These are phyloP conservation scores for Sugiyamaella qingdaonensis DNA, from an alignment of 805 yeast species.

Conservation along the genomic window DNA sequence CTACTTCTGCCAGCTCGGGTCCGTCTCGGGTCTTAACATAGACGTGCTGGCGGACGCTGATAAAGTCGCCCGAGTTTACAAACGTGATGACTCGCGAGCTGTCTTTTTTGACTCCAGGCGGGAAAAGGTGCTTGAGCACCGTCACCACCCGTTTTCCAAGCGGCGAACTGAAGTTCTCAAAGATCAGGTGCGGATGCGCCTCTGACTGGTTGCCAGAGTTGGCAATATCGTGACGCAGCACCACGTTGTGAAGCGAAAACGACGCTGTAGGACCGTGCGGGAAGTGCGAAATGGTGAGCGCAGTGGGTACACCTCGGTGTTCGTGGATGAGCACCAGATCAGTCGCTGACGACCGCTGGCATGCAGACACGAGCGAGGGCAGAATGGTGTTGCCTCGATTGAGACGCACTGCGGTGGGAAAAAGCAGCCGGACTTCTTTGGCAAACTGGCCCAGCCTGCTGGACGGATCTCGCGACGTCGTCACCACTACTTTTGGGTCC, in stretches of 20 bases:
- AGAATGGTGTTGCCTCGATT: slow-evolving; percentile 92
- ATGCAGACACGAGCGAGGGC: slow-evolving; percentile 78
- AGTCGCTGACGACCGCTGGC: slow-evolving; percentile 73
- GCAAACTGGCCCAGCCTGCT: slow-evolving; percentile 84
- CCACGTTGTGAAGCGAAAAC: slow-evolving; percentile 91
- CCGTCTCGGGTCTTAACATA: slow-evolving; percentile 83
- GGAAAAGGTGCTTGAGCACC: slow-evolving; percentile 82
- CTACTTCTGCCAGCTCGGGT: slow-evolving; percentile 92
- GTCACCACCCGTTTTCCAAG: slow-evolving; percentile 80
- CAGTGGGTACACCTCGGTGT: slow-evolving; percentile 97
- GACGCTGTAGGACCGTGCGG: slow-evolving; percentile 98
- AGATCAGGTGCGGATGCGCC: slow-evolving; percentile 88
- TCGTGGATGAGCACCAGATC: slow-evolving; percentile 88
- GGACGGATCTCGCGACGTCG: slow-evolving; percentile 90
- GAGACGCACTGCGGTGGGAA: slow-evolving; percentile 83
- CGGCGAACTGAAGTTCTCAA: slow-evolving; percentile 79
- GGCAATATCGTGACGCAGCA: slow-evolving; percentile 84
- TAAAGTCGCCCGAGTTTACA: slow-evolving; percentile 84
- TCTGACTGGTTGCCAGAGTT: slow-evolving; percentile 86
- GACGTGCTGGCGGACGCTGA: slow-evolving; percentile 91
- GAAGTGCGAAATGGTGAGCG: slow-evolving; percentile 86
- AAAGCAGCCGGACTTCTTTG: slow-evolving; percentile 82
- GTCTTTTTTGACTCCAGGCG: slow-evolving; percentile 94
- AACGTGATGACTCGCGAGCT: slow-evolving; percentile 90
- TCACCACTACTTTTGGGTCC: slow-evolving; percentile 87